Evolutionary conservation across 176 grass and related monocot genomes (phyloP).

Genomic region (Tuctoria greenei): DNA sequence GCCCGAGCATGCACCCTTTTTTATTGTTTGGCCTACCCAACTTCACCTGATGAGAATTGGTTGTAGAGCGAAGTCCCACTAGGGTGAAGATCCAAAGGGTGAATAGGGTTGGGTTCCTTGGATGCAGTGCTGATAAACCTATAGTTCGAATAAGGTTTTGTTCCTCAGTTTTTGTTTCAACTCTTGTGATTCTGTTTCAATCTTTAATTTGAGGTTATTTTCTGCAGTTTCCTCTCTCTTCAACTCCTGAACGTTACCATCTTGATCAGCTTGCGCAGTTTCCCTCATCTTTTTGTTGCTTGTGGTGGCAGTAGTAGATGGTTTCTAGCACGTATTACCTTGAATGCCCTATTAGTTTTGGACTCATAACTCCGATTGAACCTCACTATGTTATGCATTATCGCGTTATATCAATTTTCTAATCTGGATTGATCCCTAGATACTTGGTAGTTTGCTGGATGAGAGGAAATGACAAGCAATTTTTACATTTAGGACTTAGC

Average conservation of each 20-base stretch:
- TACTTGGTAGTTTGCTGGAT: neutral
- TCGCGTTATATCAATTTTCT: neutral
- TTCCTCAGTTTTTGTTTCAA: conserved; percentile 36
- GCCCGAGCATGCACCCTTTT: too few relatives aligned
- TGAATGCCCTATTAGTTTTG: neutral
- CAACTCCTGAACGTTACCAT: too few relatives aligned
- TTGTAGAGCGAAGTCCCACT: too few relatives aligned
- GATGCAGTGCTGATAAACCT: too few relatives aligned
- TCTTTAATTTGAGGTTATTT: too few relatives aligned
- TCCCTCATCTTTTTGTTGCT: neutral
- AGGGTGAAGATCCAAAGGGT: too few relatives aligned
- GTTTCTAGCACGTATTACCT: neutral
- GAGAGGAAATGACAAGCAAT: neutral
- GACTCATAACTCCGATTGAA: neutral
- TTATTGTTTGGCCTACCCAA: too few relatives aligned
- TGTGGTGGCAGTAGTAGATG: neutral
- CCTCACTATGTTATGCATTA: neutral
- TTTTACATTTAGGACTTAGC: neutral
- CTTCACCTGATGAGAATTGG: too few relatives aligned
- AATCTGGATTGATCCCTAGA: neutral
- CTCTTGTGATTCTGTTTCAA: too few relatives aligned
- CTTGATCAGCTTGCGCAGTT: neutral
- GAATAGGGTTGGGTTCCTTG: too few relatives aligned
- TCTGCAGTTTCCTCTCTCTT: neutral
- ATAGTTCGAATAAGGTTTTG: neutral